These are phyloP conservation scores for Fusarium mangiferae DNA, from an alignment of 2,329 filamentous ascomycete species.

Conservation along the genomic window DNA sequence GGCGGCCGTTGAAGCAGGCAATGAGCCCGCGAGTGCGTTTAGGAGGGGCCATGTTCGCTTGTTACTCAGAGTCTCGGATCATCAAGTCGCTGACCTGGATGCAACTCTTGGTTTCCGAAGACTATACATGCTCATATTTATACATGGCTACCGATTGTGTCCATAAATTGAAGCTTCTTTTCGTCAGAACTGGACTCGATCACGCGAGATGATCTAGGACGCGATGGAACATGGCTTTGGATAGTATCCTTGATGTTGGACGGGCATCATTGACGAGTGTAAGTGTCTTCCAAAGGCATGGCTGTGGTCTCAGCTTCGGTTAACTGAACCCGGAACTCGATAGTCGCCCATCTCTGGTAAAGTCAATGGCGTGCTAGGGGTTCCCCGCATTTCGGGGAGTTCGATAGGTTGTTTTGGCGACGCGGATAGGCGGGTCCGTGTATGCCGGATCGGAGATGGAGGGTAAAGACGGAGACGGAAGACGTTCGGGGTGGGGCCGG, in stretches of 20 bases:
- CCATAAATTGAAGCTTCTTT: neutral
- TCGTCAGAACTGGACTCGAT: neutral
- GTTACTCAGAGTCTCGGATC: neutral
- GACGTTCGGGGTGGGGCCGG: neutral
- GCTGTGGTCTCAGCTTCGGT: neutral
- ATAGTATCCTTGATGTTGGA: neutral
- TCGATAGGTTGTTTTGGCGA: neutral
- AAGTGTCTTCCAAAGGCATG: neutral
- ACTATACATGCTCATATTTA: neutral
- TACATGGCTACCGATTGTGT: neutral
- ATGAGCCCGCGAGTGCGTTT: neutral
- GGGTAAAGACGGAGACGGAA: neutral
- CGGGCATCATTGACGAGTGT: neutral
- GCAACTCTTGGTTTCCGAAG: neutral
- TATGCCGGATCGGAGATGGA: neutral
- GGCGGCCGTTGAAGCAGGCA: constrained; percentile 42
- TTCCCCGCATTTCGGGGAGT: neutral
- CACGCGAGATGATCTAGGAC: constrained; percentile 1
- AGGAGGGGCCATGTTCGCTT: neutral
- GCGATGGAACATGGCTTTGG: neutral
- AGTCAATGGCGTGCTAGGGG: neutral
- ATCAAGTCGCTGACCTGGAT: neutral
- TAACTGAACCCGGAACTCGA: neutral
- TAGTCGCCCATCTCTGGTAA: constrained; percentile 1
- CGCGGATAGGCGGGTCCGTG: neutral